A percentile compares a stretch with the other conserved stretches of the same genome.
These are phyloP conservation scores for Eucalyptus marginata DNA, from an alignment of 345 rosid genomes.

Conservation along the genomic window DNA sequence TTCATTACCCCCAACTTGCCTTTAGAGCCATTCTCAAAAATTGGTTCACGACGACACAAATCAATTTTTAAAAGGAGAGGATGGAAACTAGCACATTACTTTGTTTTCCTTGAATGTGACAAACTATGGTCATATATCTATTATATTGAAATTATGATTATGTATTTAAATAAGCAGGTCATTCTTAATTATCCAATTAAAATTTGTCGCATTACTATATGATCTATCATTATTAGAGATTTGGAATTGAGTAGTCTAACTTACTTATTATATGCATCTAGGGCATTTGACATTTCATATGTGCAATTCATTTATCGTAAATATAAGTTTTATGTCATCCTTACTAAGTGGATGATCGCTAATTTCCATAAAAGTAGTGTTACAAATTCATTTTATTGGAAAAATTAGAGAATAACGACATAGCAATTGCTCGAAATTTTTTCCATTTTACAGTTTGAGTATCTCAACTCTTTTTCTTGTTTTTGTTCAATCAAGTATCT, in stretches of 20 bases:
- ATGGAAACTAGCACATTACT: no score
- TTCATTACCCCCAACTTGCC: fast-evolving
- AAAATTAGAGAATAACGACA: neutral
- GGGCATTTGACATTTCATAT: neutral
- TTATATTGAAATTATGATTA: no score
- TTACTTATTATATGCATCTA: fast-evolving
- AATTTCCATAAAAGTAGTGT: neutral
- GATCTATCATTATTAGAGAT: neutral
- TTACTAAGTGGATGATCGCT: neutral
- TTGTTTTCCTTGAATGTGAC: neutral
- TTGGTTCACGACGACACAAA: no score
- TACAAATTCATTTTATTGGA: neutral
- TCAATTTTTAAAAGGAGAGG: no score
- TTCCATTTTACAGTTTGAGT: no score
- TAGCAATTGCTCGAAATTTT: fast-evolving
- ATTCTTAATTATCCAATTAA: no score
- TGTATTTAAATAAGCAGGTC: neutral
- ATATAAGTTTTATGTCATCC: neutral
- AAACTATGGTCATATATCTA: neutral
- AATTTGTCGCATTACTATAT: neutral
- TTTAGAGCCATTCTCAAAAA: fast-evolving
- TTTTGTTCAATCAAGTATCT: neutral
- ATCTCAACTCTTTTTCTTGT: neutral
- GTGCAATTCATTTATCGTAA: neutral
- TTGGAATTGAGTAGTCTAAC: no score